Percentiles rank a stretch among this genome's conserved stretches.
Evolutionary conservation across 176 grass and related monocot species (phyloP).

Genomic region (Phragmites australis): DNA sequence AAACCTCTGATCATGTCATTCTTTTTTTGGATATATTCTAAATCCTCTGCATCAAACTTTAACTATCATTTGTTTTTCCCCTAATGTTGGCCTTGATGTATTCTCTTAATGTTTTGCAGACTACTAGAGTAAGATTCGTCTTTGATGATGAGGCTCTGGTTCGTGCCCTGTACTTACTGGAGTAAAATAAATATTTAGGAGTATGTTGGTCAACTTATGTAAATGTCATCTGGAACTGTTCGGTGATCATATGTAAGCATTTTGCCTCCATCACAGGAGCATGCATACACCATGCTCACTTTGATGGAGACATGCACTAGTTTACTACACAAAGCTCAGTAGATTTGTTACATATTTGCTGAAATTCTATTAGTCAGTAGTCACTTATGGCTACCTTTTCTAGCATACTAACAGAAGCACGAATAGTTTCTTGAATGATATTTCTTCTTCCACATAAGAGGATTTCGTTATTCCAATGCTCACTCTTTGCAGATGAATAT

Average conservation of each 20-base stretch:
- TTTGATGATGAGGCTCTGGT: conserved; percentile 92
- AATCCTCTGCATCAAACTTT: background rate
- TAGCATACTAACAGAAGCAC: too few species aligned
- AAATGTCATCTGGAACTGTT: background rate
- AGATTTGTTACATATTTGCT: too few species aligned
- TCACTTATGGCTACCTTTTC: too few species aligned
- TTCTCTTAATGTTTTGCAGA: conserved; percentile 59
- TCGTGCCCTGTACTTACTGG: conserved; percentile 35
- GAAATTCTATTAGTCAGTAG: too few species aligned
- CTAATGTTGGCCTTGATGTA: conserved; percentile 4
- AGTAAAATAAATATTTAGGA: conserved; percentile 14
- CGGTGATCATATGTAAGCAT: too few species aligned
- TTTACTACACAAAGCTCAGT: too few species aligned
- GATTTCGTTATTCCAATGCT: background rate
- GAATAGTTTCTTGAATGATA: too few species aligned
- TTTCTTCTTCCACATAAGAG: background rate
- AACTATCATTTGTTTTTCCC: background rate
- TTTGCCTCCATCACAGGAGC: too few species aligned
- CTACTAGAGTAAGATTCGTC: conserved; percentile 90
- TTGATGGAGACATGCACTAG: too few species aligned
- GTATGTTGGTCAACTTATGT: background rate
- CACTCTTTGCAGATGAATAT: background rate
- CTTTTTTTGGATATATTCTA: background rate
- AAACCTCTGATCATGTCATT: background rate
- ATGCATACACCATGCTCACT: too few species aligned